Evolutionary conservation across 1,284 basidiomycete species (phyloP), one percentile per base, ranked within the genome.

Genomic region (Trichosporon faecale): DNA sequence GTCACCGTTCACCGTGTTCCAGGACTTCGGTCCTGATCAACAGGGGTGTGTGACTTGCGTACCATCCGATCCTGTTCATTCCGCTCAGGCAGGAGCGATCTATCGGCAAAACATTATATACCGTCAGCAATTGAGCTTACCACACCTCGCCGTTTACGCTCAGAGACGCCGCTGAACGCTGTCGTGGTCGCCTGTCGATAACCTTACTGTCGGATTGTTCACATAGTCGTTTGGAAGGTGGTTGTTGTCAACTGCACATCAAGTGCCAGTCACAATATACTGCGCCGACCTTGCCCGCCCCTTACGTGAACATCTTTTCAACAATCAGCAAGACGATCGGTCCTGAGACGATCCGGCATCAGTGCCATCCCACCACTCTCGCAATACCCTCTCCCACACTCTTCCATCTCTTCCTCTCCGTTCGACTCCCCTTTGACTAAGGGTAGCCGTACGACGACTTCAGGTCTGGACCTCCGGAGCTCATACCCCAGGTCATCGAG

Each of bases 21-120:
- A 31, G 57, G 57, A 60, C 27, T 60, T 60, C 18, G 57, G 57
- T 60, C 57, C 57, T 60, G 57, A 60, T 60, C 57, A 60, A 29
- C 57, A 60, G 57, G 52, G 57, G 57, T 60, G 57, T 33, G 0
- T n/a, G 57, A 60, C 57, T 60, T 60, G 57, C 57, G 57, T 60
- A 60, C 57, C 7, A 27, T 33, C 18, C 1, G 16, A 7, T 33
- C 14, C 29, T 27, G 29, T 3, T 33, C 29, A 60, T 60, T 33
- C 29, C 46, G 46, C 2, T 14, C 33, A n/a, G 29, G 57, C 57
- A 18, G 29, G 11, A 60, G 14, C 29, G 29, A 33, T n/a, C 57
- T 18, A 16, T n/a, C 57, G 29, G 57, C 29, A 60, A 33, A 60
- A 57, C 57, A 60, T n/a, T 31, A 60, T 60, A 60, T n/a, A 60